These are phyloP conservation scores for Solanum peruvianum DNA, from an alignment of 257 asterid genomes.

Conservation along the genomic window DNA sequence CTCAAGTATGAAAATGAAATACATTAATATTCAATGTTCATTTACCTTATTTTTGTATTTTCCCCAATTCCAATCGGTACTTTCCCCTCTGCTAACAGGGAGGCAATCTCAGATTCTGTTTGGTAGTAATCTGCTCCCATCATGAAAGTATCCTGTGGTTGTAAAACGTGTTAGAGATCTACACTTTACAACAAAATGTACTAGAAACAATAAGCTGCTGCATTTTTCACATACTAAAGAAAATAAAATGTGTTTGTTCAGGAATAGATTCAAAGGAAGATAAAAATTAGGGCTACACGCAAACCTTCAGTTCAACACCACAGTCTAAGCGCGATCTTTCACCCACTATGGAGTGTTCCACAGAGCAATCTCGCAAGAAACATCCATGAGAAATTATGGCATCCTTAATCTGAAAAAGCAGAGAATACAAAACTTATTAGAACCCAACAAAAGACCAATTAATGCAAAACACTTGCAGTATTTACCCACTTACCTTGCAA, in stretches of 20 bases:
- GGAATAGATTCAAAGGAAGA: not conserved
- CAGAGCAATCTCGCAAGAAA: slow-evolving; percentile 73
- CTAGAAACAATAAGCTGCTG: not conserved
- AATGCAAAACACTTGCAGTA: not conserved
- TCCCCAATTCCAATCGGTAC: slow-evolving; percentile 84
- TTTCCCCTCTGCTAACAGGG: slow-evolving; percentile 68
- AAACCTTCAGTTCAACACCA: slow-evolving; percentile 84
- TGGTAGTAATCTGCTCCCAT: slow-evolving; percentile 91
- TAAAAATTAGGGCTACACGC: not conserved
- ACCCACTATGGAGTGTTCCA: slow-evolving; percentile 83
- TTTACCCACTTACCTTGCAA: slow-evolving; percentile 42
- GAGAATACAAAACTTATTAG: not conserved
- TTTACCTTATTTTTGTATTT: slow-evolving; percentile 78
- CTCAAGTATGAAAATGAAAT: not conserved
- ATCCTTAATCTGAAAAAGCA: slow-evolving; percentile 59
- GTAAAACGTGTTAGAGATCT: not conserved
- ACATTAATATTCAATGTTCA: not conserved
- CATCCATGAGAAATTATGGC: slow-evolving; percentile 97
- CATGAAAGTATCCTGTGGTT: slow-evolving; percentile 66
- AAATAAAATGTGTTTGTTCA: not conserved
- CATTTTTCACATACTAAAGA: not conserved
- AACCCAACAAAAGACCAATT: not conserved
- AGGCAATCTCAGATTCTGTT: slow-evolving; percentile 87
- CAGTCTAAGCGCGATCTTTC: slow-evolving; percentile 85
- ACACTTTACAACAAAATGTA: not conserved